A percentile compares a stretch with the other conserved stretches of the same genome.
These are phyloP conservation scores for Colletotrichum siamense DNA, from an alignment of 2,329 filamentous ascomycete genomes.

Conservation along the genomic window DNA sequence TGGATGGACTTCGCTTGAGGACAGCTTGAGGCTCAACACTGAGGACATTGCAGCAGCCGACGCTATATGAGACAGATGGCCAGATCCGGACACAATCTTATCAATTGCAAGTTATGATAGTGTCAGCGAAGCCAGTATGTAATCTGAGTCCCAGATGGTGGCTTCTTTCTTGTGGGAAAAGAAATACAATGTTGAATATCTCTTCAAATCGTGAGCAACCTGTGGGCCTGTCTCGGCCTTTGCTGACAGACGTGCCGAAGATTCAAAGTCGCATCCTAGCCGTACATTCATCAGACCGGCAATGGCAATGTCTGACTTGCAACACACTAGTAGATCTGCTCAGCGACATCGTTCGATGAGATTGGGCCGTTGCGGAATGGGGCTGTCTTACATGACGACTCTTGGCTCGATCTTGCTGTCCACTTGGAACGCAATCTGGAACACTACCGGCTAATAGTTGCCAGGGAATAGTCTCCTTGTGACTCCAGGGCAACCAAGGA, in stretches of 20 bases:
- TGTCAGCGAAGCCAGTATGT: too few species aligned
- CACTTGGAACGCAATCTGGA: neutral
- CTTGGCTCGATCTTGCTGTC: neutral
- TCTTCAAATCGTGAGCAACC: neutral
- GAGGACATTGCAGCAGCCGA: neutral
- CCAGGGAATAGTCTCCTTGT: neutral
- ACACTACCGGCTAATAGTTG: neutral
- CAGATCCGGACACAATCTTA: too few species aligned
- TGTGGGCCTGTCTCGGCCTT: neutral
- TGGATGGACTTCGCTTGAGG: slow-evolving; percentile 25
- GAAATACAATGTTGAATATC: too few species aligned
- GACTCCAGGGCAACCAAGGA: neutral
- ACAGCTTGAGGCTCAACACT: neutral
- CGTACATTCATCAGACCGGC: neutral
- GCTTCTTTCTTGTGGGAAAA: too few species aligned
- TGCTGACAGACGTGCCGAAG: neutral
- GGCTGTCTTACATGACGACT: neutral
- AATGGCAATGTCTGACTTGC: neutral
- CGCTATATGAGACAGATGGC: neutral
- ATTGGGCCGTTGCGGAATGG: neutral
- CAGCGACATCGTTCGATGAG: neutral
- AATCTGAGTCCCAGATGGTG: too few species aligned
- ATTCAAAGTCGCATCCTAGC: neutral
- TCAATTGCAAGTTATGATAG: too few species aligned
- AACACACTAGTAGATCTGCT: neutral